Conservation (phyloP, 208 protist genomes). For the Leishmania major region DNA sequence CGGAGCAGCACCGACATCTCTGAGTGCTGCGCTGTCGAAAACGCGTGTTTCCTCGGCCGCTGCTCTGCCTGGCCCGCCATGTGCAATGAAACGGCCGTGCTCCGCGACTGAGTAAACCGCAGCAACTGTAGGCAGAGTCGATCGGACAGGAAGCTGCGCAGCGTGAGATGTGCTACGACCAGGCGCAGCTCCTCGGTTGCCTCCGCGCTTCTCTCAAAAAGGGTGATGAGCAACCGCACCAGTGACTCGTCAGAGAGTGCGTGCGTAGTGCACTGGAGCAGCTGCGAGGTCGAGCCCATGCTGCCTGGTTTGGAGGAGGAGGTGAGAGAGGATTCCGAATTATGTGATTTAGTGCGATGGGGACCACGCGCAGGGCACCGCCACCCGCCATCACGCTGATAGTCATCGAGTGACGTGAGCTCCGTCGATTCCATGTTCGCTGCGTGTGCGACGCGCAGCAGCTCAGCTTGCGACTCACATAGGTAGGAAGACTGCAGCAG, state of each 20-base stretch:
- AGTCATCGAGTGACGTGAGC: background rate
- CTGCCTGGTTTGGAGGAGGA: background rate
- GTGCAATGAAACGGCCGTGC: background rate
- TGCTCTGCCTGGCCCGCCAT: background rate
- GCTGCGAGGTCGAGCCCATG: slow-evolving; percentile 8
- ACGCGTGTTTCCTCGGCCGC: background rate
- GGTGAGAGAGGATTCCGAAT: background rate
- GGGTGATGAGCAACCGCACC: slow-evolving; percentile 22
- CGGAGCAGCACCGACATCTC: slow-evolving; percentile 1
- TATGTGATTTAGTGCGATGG: background rate
- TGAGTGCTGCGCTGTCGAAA: background rate
- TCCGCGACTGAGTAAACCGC: slow-evolving; percentile 6
- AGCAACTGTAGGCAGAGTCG: slow-evolving; percentile 28
- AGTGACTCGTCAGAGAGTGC: slow-evolving; percentile 24
- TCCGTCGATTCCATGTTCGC: background rate
- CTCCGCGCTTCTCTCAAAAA: background rate
- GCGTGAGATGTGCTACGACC: slow-evolving; percentile 26
- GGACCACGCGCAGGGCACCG: background rate
- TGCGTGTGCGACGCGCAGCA: slow-evolving; percentile 21
- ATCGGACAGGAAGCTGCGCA: slow-evolving; percentile 17
- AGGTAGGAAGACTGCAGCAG: slow-evolving; percentile 34
- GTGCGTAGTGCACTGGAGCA: slow-evolving; percentile 27
- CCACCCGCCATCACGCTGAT: background rate
- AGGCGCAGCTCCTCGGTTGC: slow-evolving; percentile 20
- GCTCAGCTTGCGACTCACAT: slow-evolving; percentile 31